Base-by-base conservation (phyloP, 2,329 filamentous ascomycete genomes). In the Botrytis paeoniae region DNA sequence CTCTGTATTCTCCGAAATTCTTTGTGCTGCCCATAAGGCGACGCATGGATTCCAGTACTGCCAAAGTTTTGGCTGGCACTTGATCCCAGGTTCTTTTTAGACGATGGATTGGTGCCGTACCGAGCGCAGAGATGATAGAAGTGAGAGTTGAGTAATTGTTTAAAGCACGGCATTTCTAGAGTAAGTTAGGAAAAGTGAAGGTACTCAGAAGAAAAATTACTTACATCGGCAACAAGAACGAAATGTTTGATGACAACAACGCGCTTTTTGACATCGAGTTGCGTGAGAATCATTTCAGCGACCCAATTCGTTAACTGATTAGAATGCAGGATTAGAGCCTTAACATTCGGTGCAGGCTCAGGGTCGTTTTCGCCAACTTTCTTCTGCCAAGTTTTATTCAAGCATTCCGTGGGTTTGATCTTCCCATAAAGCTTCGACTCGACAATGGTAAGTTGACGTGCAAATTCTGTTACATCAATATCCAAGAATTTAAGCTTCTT, bases 271-370 rank as follows among this genome's bases (percentile, higher is more conserved):
- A 98, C 93, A 81, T 99, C 96, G 78, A 91, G 89, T 82, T 99
- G 96, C 0, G 92, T 95, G 75, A 99, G 84, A 77, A 99, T 98
- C 96, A 99, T 98, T 82, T 98, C 95, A 43, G 96, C 96, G 69
- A 98, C 96, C 96, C 96, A 99, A 81, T 98, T 99, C 9, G 96
- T 99, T 86, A 99, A 91, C 82, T 98, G 95, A 80, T 99, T 99
- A 0, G 96, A 98, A 83, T 99, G 96, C 70, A 98, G 86, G 83
- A 99, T 99, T 75, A 99, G 87, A 16, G 94, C 93, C 83, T 98
- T 98, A 78, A 99, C 94, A 78, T 99, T 98, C 0, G 94, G 89
- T 16, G 96, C 95, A 48, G 95, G 93, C 79, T 97, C 94, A 9
- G 92, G 88, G 75, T 95, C 92, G 74, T 92, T 91, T 48, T 95